phyloP scores from a whole-genome alignment of 2,329 filamentous ascomycete genomes.

The Fusarium dimerum region DNA sequence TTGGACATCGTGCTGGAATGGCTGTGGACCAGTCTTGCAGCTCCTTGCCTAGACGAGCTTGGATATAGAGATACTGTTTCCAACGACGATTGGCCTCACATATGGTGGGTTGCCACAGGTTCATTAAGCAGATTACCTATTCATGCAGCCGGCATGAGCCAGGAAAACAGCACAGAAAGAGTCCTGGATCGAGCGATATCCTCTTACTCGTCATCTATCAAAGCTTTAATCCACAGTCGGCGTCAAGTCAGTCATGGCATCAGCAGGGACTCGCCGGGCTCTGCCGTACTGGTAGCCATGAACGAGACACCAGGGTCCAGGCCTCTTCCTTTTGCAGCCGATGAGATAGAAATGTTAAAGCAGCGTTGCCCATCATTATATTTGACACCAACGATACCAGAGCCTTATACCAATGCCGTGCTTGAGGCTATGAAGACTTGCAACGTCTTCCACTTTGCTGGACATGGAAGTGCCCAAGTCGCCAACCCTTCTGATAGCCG shows the following conservation, averaged over 20 bases:
- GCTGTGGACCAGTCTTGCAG: neutral
- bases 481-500: neutral
- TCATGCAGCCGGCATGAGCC: neutral
- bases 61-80: neutral
- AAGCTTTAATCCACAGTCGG: neutral
- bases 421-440: neutral
- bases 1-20: too few species aligned
- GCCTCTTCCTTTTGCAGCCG: neutral
- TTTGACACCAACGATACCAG: neutral
- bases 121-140: neutral
- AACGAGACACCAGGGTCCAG: neutral
- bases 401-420: neutral
- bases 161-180: neutral
- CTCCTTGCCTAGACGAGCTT: neutral
- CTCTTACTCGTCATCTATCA: neutral
- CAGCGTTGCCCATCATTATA: neutral
- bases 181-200: conserved; percentile 1
- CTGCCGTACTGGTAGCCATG: neutral
- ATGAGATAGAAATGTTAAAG: neutral
- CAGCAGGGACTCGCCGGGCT: neutral
- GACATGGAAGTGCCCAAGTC: neutral
- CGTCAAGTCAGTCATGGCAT: neutral
- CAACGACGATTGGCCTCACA: neutral
- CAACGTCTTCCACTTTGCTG: neutral
- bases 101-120: conserved; percentile 3